A percentile compares a stretch with the other conserved stretches of the same genome.
These are phyloP conservation scores for Thraustotheca clavata DNA, from an alignment of 352 stramenopile genomes.

Conservation along the genomic window DNA sequence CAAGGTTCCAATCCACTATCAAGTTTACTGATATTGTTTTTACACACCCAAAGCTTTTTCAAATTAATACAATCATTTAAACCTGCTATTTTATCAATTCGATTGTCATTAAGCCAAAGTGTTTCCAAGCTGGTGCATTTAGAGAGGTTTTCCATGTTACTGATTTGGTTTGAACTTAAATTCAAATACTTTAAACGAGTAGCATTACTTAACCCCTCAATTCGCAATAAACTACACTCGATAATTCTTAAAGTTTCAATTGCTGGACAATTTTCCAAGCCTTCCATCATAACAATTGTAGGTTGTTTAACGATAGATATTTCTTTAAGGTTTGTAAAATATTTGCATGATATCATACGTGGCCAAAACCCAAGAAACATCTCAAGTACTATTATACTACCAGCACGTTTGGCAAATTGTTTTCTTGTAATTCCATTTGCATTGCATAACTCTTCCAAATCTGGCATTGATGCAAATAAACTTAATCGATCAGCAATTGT, in stretches of 20 bases:
- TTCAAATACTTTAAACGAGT: constrained; percentile 52
- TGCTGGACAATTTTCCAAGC: constrained; percentile 36
- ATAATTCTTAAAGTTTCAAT: constrained; percentile 58
- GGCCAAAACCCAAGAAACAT: constrained; percentile 76
- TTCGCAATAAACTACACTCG: constrained; percentile 48
- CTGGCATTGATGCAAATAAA: constrained; percentile 35
- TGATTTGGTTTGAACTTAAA: constrained; percentile 60
- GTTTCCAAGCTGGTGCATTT: constrained; percentile 48
- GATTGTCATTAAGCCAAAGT: constrained; percentile 81
- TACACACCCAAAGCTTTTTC: constrained; percentile 58
- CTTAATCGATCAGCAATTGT: constrained; percentile 14
- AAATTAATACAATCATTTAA: constrained; percentile 45
- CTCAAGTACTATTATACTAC: constrained; percentile 37
- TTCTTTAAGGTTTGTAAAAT: constrained; percentile 53
- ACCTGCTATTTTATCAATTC: constrained; percentile 42
- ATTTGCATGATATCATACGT: constrained; percentile 53
- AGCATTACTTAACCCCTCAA: constrained; percentile 39
- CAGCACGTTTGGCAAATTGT: constrained; percentile 44
- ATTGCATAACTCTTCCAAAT: constrained; percentile 53
- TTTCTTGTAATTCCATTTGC: constrained; percentile 48
- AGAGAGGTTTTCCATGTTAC: constrained; percentile 42
- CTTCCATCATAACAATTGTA: constrained; percentile 48
- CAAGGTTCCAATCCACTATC: constrained; percentile 52
- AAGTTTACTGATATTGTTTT: constrained; percentile 65
- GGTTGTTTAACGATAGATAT: constrained; percentile 71